phyloP scores from a whole-genome alignment of 108 stramenopile genomes.

The Nannochloropsis gaditana region DNA sequence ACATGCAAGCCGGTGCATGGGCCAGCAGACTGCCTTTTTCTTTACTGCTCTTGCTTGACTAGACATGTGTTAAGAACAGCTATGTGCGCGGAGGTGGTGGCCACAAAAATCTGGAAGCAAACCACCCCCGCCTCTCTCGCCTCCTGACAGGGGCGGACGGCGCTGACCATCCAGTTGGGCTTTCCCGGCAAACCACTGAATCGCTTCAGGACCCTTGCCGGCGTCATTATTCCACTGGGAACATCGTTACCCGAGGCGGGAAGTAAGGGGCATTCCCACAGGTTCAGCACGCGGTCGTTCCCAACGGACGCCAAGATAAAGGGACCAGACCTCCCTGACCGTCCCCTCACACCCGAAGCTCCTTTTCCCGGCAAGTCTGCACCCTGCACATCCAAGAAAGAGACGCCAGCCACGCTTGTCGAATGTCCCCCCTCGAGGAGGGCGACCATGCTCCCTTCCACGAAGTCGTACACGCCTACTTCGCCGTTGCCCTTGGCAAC shows the following conservation, averaged over 20 bases:
- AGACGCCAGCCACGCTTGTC: neutral
- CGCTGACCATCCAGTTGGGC: neutral
- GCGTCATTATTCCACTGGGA: neutral
- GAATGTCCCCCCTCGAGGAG: neutral
- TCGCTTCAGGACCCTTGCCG: slow-evolving; percentile 2
- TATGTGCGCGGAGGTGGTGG: too few species aligned
- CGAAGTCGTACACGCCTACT: neutral
- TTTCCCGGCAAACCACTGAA: neutral
- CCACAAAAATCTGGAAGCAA: too few species aligned
- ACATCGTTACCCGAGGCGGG: neutral
- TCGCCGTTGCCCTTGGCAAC: neutral
- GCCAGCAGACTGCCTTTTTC: too few species aligned
- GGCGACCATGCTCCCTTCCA: neutral
- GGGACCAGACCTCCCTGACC: neutral
- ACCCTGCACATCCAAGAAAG: neutral
- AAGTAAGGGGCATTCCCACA: neutral
- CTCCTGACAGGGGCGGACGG: neutral
- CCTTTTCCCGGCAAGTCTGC: neutral
- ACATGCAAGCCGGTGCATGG: too few species aligned
- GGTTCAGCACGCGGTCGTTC: neutral
- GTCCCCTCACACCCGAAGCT: neutral
- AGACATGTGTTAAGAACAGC: too few species aligned
- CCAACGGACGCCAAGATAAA: neutral
- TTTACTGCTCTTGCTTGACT: too few species aligned
- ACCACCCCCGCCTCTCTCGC: too few species aligned